Conservation (phyloP, 2,329 filamentous ascomycete genomes). For the Pseudogymnoascus sp. region DNA sequence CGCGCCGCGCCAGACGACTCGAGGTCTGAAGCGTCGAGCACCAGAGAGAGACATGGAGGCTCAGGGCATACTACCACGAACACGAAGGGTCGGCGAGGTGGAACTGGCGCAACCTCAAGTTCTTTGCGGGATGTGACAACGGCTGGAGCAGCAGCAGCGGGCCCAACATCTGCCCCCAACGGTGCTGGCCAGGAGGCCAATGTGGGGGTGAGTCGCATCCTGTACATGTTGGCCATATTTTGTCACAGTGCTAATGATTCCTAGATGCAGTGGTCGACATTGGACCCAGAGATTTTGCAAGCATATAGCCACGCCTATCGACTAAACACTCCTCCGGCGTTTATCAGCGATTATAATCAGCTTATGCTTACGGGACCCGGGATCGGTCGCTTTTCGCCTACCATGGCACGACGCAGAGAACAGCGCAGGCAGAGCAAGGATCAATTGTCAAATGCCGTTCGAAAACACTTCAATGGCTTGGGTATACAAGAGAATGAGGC, state of each 20-base stretch:
- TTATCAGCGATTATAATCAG: slow-evolving; percentile 55
- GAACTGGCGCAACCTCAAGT: slow-evolving; percentile 21
- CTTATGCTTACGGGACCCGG: slow-evolving; percentile 54
- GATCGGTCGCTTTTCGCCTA: slow-evolving; percentile 66
- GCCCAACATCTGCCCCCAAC: slow-evolving; percentile 10
- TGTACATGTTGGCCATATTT: not conserved
- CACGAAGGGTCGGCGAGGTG: slow-evolving; percentile 25
- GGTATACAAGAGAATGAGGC: slow-evolving; percentile 76
- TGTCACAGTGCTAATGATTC: slow-evolving; percentile 2
- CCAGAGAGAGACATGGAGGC: slow-evolving; percentile 27
- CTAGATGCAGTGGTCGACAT: slow-evolving; percentile 57
- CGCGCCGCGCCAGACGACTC: slow-evolving; percentile 29
- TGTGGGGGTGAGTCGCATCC: slow-evolving; percentile 23
- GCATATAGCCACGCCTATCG: slow-evolving; percentile 68
- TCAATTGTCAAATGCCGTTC: slow-evolving; percentile 61
- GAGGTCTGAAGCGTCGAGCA: slow-evolving; percentile 31
- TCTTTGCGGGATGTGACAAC: slow-evolving; percentile 24
- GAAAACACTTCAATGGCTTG: slow-evolving; percentile 77
- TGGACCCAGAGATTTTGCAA: slow-evolving; percentile 62
- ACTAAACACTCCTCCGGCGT: slow-evolving; percentile 59
- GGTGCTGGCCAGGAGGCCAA: slow-evolving; percentile 19
- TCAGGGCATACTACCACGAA: slow-evolving; percentile 13
- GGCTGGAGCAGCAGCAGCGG: slow-evolving; percentile 12
- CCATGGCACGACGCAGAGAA: slow-evolving; percentile 60
- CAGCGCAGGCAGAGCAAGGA: slow-evolving; percentile 63